Conservation (phyloP, 805 yeast genomes). For the Spathaspora hagerdaliae region DNA sequence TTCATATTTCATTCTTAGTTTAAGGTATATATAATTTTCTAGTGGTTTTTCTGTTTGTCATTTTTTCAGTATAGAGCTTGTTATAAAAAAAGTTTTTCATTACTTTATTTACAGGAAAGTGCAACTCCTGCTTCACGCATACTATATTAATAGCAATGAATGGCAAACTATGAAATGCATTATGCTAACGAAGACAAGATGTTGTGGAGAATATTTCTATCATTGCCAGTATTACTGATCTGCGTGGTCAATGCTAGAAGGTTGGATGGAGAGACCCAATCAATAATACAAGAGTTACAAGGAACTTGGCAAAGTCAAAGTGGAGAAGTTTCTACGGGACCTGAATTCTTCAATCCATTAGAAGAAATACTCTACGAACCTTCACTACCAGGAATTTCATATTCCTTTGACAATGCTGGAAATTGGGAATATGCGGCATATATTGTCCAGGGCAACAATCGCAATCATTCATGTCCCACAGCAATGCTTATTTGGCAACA, state of each 20-base stretch:
- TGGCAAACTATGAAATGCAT: too few relatives aligned
- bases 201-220: too few relatives aligned
- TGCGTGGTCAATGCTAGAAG: not conserved
- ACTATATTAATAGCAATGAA: too few relatives aligned
- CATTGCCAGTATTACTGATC: not conserved
- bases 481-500: constrained; percentile 19
- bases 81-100: too few relatives aligned
- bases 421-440: constrained; percentile 19
- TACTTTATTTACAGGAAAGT: too few relatives aligned
- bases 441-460: constrained; percentile 13
- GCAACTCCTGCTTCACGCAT: too few relatives aligned
- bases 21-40: too few relatives aligned
- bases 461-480: constrained; percentile 14
- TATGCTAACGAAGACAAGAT: not conserved
- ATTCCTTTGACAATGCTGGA: constrained; percentile 17
- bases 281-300: constrained; percentile 1
- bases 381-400: constrained; percentile 16
- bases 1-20: too few relatives aligned
- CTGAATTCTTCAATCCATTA: constrained; percentile 14
- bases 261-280: not conserved
- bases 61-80: too few relatives aligned
- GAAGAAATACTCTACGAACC: constrained; percentile 17
- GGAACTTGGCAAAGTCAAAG: constrained; percentile 22
- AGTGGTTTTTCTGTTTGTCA: too few relatives aligned
- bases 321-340: constrained; percentile 15